Percentiles rank a stretch among this genome's conserved stretches.
phyloP scores from a whole-genome alignment of 352 stramenopile genomes.

The Pythium guiyangense region DNA sequence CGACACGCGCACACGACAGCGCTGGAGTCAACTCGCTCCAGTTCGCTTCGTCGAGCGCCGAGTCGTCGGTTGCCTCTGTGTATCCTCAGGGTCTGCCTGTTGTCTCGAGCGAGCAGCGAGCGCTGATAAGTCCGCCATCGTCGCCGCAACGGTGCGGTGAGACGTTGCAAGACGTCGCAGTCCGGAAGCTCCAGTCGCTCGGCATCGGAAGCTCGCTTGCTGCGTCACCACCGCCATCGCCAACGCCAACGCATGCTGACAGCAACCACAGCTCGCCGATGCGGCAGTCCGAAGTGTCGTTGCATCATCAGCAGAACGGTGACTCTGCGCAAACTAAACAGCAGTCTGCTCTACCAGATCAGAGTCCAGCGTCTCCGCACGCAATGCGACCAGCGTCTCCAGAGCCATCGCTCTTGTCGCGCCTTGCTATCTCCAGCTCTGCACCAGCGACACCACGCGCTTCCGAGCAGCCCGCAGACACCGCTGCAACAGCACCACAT shows the following conservation, averaged over 20 bases:
- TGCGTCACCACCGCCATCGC: conserved; percentile 1
- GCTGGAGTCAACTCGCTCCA: conserved; percentile 49
- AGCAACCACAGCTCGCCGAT: neutral
- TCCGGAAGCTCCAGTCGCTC: conserved; percentile 37
- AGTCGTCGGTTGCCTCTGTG: conserved; percentile 17
- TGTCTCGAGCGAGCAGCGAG: conserved; percentile 34
- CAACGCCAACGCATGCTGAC: neutral
- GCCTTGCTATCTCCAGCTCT: no score
- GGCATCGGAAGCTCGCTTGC: conserved; percentile 14
- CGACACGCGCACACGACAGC: conserved; percentile 31
- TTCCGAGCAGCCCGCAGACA: no score
- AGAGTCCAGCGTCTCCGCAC: no score
- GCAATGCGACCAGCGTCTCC: no score
- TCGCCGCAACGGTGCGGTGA: conserved; percentile 21
- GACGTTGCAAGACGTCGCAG: conserved; percentile 36
- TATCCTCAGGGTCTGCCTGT: conserved; percentile 35
- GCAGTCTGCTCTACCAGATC: neutral
- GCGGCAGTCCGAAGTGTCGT: neutral
- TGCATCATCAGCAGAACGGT: neutral
- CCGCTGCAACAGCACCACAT: no score
- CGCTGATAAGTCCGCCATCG: conserved; percentile 17
- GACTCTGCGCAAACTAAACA: neutral
- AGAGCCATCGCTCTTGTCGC: no score
- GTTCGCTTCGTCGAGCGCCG: conserved; percentile 34
- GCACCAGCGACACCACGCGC: no score